Conservation (phyloP, 768 basidiomycete genomes). For the Baorangia bicolor region DNA sequence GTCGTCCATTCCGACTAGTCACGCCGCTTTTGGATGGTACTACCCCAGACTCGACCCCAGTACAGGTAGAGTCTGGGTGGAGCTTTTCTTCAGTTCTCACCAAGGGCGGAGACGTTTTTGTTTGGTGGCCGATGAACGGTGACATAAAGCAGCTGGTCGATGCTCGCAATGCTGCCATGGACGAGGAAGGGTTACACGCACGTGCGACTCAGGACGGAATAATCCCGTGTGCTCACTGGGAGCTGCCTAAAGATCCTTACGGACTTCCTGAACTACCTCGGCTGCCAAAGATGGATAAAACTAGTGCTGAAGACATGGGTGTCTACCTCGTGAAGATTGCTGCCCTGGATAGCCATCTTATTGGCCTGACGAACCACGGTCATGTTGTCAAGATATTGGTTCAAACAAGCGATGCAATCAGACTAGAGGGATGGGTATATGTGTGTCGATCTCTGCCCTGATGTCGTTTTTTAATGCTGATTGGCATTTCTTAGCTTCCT, state of each 20-base stretch:
- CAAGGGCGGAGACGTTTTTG: constrained; percentile 65
- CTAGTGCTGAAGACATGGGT: constrained; percentile 26
- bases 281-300: constrained; percentile 49
- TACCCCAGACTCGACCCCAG: constrained; percentile 46
- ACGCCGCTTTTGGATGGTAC: constrained; percentile 39
- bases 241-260: constrained; percentile 51
- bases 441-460: constrained; percentile 41
- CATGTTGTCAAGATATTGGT: constrained; percentile 70
- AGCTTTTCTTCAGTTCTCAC: constrained; percentile 72
- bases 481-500: constrained; percentile 52
- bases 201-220: constrained; percentile 35
- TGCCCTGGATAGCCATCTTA: constrained; percentile 65
- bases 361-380: constrained; percentile 79
- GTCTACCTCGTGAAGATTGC: constrained; percentile 76
- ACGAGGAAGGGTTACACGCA: constrained; percentile 37
- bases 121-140: constrained; percentile 69
- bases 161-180: constrained; percentile 44
- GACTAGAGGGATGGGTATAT: constrained; percentile 64
- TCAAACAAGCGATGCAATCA: constrained; percentile 37
- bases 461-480: neutral
- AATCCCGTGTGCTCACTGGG: constrained; percentile 66
- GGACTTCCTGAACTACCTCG: constrained; percentile 58
- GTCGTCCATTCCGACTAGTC: constrained; percentile 65
- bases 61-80: constrained; percentile 83
- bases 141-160: constrained; percentile 38